Conservation (phyloP, 768 basidiomycete species). For the Pleurotus djamor region DNA sequence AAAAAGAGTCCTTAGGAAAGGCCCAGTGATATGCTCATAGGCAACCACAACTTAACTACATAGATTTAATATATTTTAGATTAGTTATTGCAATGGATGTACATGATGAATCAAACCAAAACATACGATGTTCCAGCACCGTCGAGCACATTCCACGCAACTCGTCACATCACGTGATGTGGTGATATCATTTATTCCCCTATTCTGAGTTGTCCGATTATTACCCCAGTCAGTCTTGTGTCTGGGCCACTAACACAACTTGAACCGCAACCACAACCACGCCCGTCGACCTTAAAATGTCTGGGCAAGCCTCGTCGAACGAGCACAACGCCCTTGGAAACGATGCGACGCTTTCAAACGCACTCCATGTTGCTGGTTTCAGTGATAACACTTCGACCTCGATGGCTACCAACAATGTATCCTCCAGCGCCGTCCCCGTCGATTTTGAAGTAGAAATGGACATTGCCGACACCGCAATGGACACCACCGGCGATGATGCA, state of each 20-base stretch:
- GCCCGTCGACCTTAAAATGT: background rate
- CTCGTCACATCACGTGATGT: background rate
- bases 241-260: background rate
- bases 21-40: background rate
- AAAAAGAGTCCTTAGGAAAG: slow-evolving; percentile 8
- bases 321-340: background rate
- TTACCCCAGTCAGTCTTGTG: background rate
- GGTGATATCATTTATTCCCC: too few relatives aligned
- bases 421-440: background rate
- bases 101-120: too few relatives aligned
- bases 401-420: too few relatives aligned
- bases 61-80: background rate
- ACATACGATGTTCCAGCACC: background rate
- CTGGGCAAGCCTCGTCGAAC: background rate
- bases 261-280: background rate
- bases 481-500: background rate
- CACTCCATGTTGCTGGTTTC: too few relatives aligned
- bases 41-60: background rate
- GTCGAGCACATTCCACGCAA: background rate
- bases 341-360: too few relatives aligned
- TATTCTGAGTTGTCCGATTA: background rate
- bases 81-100: background rate
- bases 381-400: too few relatives aligned
- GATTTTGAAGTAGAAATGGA: background rate
- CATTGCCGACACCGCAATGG: background rate